Conservation (phyloP, 192 early-diverging fungal genomes). For the Coemansia sp. region DNA sequence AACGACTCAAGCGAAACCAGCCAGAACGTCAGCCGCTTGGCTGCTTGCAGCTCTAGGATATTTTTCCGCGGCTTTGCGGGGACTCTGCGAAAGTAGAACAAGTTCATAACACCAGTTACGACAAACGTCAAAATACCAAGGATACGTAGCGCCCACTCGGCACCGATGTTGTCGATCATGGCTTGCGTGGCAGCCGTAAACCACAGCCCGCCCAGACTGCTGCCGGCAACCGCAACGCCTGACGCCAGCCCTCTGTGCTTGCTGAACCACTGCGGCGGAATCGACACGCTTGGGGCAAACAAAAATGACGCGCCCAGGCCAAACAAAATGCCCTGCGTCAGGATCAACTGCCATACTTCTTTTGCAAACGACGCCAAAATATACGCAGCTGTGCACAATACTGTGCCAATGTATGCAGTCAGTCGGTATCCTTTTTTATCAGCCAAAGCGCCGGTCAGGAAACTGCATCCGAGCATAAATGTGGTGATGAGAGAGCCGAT, state of each 20-base stretch:
- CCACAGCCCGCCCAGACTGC: constrained; percentile 60
- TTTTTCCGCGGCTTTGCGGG: constrained; percentile 55
- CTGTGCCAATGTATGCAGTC: constrained; percentile 34
- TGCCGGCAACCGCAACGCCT: constrained; percentile 64
- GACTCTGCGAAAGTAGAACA: constrained; percentile 34
- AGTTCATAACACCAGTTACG: constrained; percentile 32
- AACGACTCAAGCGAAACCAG: constrained; percentile 32
- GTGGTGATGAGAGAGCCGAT: constrained; percentile 39
- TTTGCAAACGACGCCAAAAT: constrained; percentile 43
- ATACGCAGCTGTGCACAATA: constrained; percentile 32
- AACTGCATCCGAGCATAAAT: constrained; percentile 26
- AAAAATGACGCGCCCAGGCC: constrained; percentile 59
- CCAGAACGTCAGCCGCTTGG: constrained; percentile 36
- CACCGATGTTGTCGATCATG: constrained; percentile 62
- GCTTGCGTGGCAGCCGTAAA: constrained; percentile 61
- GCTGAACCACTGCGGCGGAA: constrained; percentile 65
- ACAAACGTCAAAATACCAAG: constrained; percentile 58
- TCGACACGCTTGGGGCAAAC: constrained; percentile 57
- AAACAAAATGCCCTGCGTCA: constrained; percentile 66
- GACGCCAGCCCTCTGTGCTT: constrained; percentile 58
- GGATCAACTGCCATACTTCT: constrained; percentile 68
- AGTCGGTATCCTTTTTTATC: constrained; percentile 39
- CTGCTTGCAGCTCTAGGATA: constrained; percentile 25
- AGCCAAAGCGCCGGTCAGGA: constrained; percentile 39
- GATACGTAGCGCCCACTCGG: constrained; percentile 68